Percentiles rank a stretch among this genome's conserved stretches.
Conservation (phyloP, 148 eudicot genomes). For the Diospyros kaki region DNA sequence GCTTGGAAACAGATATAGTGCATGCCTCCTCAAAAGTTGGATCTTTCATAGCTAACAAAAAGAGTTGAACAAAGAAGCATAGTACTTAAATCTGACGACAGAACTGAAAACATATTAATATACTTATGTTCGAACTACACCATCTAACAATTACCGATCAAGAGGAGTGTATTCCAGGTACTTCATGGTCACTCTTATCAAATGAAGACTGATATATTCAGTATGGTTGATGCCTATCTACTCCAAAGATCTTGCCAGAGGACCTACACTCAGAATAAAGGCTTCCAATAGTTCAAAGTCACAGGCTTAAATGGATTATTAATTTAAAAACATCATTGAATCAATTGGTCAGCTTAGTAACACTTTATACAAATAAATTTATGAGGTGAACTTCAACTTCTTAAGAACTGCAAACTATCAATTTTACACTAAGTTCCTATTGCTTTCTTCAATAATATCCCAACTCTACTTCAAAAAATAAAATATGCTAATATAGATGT, state of each 20-base stretch:
- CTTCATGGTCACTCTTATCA: constrained; percentile 50
- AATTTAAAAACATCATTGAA: neutral
- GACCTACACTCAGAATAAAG: constrained; percentile 3
- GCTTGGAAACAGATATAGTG: neutral
- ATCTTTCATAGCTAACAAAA: constrained; percentile 4
- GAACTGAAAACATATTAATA: neutral
- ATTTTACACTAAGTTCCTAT: neutral
- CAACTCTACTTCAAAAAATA: neutral
- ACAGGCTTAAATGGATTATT: neutral
- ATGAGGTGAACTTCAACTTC: neutral
- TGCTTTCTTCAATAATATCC: neutral
- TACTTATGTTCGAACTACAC: neutral
- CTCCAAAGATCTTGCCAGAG: neutral
- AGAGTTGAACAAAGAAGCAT: neutral
- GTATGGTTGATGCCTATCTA: constrained; percentile 2
- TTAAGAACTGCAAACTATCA: neutral
- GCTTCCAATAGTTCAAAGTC: neutral
- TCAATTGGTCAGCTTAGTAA: neutral
- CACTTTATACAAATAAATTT: neutral
- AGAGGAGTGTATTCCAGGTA: constrained; percentile 90
- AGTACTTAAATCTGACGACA: neutral
- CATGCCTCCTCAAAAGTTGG: neutral
- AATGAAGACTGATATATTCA: neutral
- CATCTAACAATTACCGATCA: constrained; percentile 50
- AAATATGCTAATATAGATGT: neutral